These are phyloP conservation scores for Priceomyces medius DNA, from an alignment of 805 yeast genomes.

Conservation along the genomic window DNA sequence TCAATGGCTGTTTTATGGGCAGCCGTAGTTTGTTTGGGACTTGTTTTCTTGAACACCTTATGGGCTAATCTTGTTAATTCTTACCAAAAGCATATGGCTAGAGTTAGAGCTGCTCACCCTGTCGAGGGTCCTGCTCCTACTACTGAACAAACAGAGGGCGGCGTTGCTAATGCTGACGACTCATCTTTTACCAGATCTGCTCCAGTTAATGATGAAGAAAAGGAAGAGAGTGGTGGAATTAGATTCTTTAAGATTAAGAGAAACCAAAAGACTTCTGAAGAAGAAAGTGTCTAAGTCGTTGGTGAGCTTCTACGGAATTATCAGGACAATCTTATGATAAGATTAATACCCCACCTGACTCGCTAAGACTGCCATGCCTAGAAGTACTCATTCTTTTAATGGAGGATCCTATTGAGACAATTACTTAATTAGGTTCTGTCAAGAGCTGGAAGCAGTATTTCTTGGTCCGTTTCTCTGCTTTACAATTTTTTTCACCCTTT, in stretches of 20 bases:
- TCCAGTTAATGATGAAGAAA: conserved; percentile 22
- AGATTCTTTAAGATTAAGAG: conserved; percentile 75
- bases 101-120: conserved; percentile 30
- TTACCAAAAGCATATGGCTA: conserved; percentile 50
- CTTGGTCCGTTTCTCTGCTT: too few relatives aligned
- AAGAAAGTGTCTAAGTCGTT: conserved; percentile 42
- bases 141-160: conserved; percentile 13
- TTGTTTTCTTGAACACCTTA: conserved; percentile 54
- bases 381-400: too few relatives aligned
- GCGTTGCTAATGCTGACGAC: conserved; percentile 35
- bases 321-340: too few relatives aligned
- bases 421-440: too few relatives aligned
- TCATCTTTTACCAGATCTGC: conserved; percentile 43
- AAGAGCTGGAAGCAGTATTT: too few relatives aligned
- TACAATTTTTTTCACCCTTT: not conserved
- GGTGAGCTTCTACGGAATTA: too few relatives aligned
- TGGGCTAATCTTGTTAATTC: conserved; percentile 48
- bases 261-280: conserved; percentile 43
- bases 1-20: conserved; percentile 72
- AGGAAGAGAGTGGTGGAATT: conserved; percentile 57
- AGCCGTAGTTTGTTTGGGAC: conserved; percentile 50
- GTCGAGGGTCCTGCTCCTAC: conserved; percentile 9
- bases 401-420: too few relatives aligned
- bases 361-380: too few relatives aligned
- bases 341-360: too few relatives aligned